A percentile compares a stretch with the other conserved stretches of the same genome.
Evolutionary conservation across 225 moss, liverwort and hornwort genomes (phyloP).

Genomic region (Physcomitrellopsis africana): DNA sequence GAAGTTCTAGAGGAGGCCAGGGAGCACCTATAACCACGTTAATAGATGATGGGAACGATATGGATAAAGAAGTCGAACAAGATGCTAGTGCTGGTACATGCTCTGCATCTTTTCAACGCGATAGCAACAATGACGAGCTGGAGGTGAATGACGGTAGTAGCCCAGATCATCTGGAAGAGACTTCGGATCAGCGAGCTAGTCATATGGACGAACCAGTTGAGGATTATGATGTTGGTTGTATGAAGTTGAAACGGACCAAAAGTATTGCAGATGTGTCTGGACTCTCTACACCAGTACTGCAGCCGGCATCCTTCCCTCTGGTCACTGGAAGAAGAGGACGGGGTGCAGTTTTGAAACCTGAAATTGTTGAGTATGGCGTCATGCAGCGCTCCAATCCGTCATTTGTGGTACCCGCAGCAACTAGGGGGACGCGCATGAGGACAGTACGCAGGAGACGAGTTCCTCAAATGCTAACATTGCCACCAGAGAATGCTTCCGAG

Average conservation of each 20-base stretch:
- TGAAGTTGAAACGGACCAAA: slow-evolving; percentile 48
- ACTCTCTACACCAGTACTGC: slow-evolving; percentile 43
- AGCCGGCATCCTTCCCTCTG: slow-evolving; percentile 44
- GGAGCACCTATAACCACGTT: slow-evolving; percentile 25
- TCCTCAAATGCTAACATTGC: slow-evolving; percentile 36
- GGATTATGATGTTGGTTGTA: slow-evolving; percentile 34
- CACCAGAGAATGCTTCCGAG: slow-evolving; percentile 37
- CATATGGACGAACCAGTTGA: slow-evolving; percentile 31
- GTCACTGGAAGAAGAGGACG: slow-evolving; percentile 66
- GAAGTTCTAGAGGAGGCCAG: slow-evolving; percentile 41
- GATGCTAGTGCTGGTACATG: slow-evolving; percentile 46
- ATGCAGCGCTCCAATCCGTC: slow-evolving; percentile 27
- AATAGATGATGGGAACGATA: slow-evolving; percentile 32
- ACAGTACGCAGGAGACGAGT: slow-evolving; percentile 53
- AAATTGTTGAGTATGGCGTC: slow-evolving; percentile 38
- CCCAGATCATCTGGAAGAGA: slow-evolving; percentile 30
- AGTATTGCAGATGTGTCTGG: slow-evolving; percentile 62
- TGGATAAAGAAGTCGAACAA: slow-evolving; percentile 35
- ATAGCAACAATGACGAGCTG: slow-evolving; percentile 32
- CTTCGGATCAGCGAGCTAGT: slow-evolving; percentile 31
- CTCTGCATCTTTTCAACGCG: slow-evolving; percentile 45
- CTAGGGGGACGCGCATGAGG: slow-evolving; percentile 53
- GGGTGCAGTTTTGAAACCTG: slow-evolving; percentile 47
- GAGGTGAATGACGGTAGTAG: slow-evolving; percentile 46
- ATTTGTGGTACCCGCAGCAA: slow-evolving; percentile 39